phyloP scores from a whole-genome alignment of 2,329 filamentous ascomycete genomes.

The Diaporthe destruens region DNA sequence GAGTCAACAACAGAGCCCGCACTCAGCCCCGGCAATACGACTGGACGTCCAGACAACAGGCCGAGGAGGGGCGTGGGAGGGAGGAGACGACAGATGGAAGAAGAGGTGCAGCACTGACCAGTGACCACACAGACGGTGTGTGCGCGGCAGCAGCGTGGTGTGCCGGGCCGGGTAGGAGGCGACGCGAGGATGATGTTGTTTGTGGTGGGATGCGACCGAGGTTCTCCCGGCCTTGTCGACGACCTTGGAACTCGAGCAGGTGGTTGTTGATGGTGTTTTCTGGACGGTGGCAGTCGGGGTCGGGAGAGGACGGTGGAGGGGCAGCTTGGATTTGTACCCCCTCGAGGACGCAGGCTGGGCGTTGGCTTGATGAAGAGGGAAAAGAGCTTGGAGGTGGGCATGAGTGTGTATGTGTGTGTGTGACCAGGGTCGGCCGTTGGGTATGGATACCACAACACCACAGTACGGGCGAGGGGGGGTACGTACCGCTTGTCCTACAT shows the following conservation, averaged over 20 bases:
- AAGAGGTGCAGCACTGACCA: constrained; percentile 34
- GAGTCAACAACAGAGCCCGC: constrained; percentile 10
- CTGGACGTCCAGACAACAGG: neutral
- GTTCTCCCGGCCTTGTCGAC: too few relatives aligned
- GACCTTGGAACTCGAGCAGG: constrained; percentile 19
- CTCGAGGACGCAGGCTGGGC: constrained; percentile 36
- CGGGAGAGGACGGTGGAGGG: constrained; percentile 40
- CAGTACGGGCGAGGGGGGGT: neutral
- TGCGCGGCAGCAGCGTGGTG: constrained; percentile 9
- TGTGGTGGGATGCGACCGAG: neutral
- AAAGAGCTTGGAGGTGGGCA: constrained; percentile 23
- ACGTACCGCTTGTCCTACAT: constrained; percentile 28
- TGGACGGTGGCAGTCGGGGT: constrained; percentile 37
- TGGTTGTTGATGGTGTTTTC: constrained; percentile 28
- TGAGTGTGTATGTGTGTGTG: constrained; percentile 25
- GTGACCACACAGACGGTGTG: neutral
- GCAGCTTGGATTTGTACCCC: constrained; percentile 43
- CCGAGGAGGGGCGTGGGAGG: neutral
- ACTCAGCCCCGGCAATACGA: constrained; percentile 17
- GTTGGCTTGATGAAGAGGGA: constrained; percentile 38
- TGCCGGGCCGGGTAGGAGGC: constrained; percentile 26
- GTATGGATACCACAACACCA: constrained; percentile 22
- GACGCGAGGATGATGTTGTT: neutral
- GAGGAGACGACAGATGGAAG: neutral
- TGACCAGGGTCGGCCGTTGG: constrained; percentile 41